A percentile compares a stretch with the other conserved stretches of the same genome.
Conservation (phyloP, 352 stramenopile species). For the Peronospora belbahrii region DNA sequence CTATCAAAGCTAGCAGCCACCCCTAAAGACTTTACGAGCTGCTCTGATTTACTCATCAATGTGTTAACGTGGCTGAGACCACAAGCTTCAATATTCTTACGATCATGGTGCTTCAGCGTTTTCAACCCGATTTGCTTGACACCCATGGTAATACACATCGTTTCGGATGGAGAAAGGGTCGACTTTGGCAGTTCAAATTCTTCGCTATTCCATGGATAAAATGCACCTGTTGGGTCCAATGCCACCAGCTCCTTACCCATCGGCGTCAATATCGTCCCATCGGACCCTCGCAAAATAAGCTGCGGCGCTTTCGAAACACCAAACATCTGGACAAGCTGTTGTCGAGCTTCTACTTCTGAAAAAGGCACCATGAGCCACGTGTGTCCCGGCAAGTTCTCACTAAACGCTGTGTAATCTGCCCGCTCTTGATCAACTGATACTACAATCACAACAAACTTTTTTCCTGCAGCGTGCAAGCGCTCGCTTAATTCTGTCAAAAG, state of each 20-base stretch:
- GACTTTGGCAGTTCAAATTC: slow-evolving; percentile 49
- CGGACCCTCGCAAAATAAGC: slow-evolving; percentile 48
- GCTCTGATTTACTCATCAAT: slow-evolving; percentile 42
- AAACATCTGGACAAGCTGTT: slow-evolving; percentile 66
- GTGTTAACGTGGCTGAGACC: slow-evolving; percentile 46
- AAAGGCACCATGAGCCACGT: slow-evolving; percentile 75
- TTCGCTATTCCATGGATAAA: slow-evolving; percentile 56
- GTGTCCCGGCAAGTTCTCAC: slow-evolving; percentile 41
- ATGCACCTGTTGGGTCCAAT: slow-evolving; percentile 44
- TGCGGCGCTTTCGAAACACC: slow-evolving; percentile 43
- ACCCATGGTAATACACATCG: slow-evolving; percentile 52
- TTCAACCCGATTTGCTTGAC: slow-evolving; percentile 73
- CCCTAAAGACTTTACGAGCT: slow-evolving; percentile 33
- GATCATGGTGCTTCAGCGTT: slow-evolving; percentile 48
- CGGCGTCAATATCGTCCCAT: slow-evolving; percentile 59
- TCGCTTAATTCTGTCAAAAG: slow-evolving; percentile 40
- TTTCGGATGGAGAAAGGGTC: slow-evolving; percentile 47
- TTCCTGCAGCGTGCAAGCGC: slow-evolving; percentile 28
- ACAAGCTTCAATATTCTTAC: slow-evolving; percentile 27
- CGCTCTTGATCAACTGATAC: slow-evolving; percentile 69
- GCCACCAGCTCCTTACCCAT: slow-evolving; percentile 62
- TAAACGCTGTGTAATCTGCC: slow-evolving; percentile 41
- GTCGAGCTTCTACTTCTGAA: slow-evolving; percentile 55
- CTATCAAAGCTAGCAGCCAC: slow-evolving; percentile 11
- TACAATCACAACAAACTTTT: slow-evolving; percentile 65